Base-by-base conservation (phyloP, 2,329 filamentous ascomycete genomes). In the Ampelomyces quisqualis region DNA sequence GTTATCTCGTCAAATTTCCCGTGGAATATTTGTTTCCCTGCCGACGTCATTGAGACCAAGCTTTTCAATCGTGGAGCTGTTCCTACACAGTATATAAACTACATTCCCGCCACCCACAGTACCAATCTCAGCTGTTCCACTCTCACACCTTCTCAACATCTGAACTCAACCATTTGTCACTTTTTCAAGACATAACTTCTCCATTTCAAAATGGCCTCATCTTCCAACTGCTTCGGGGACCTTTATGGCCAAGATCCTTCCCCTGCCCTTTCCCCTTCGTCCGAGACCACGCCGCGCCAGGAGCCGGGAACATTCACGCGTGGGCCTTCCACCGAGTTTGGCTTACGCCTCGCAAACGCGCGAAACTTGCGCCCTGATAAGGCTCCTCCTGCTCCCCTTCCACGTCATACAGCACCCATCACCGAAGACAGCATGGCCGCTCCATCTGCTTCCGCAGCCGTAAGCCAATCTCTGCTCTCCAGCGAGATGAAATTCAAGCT, bases 341-440 rank as follows among this genome's bases (percentile, higher is more conserved):
- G 49, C 3, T 14, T 34, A 30, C 43, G 40, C 13, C 35, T 49
- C 6, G 40, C 43, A 4, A 23, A 38, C 11, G 49, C 43, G 5
- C 49, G 46, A 15, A 38, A 40, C 11, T 22, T 40, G 11, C 27
- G 19, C 11, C 46, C 40, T 13, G 20, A 31, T 5, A 26, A 41
- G n/a, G 40, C 29, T 5, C 29, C 33, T 17, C 35, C 20, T 39
- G 5, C 24, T 13, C 38, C 23, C 14, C 10, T 27, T 23, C 32
- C 20, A n/a, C 23, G 23, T 13, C 11, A 14, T 6, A 7, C 17
- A 6, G 5, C 13, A 7, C 15, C 13, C 20, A 15, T 7, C 6
- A 11, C 6, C 15, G 23, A 17, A 9, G 23, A 11, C 13, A 23
- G 20, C 11, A 3, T 15, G n/a, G n/a, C n/a, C n/a, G n/a, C n/a